Conservation (phyloP, 1,284 basidiomycete genomes). For the Marasmius sp. region DNA sequence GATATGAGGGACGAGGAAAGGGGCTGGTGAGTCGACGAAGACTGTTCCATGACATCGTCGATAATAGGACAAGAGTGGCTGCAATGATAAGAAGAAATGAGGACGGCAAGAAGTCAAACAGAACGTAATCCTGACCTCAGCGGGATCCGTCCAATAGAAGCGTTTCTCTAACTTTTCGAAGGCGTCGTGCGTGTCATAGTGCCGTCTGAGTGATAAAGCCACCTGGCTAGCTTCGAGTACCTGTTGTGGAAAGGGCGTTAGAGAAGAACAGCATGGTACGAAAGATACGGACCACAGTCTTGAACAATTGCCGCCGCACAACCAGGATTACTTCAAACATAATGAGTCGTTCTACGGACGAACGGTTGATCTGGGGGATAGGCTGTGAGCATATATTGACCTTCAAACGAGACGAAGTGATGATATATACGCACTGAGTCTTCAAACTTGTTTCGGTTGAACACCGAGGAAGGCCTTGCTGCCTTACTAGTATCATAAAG, state of each 20-base stretch:
- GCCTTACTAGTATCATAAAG: neutral
- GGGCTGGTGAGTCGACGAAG: conserved; percentile 12
- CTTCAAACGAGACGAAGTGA: neutral
- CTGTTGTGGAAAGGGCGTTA: neutral
- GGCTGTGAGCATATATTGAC: neutral
- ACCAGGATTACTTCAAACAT: conserved; percentile 8
- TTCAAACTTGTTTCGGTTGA: conserved; percentile 9
- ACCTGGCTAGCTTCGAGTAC: conserved; percentile 5
- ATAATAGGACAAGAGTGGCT: conserved; percentile 9
- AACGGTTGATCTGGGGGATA: conserved; percentile 8
- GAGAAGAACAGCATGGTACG: neutral
- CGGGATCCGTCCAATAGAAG: conserved; percentile 12
- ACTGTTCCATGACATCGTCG: conserved; percentile 1
- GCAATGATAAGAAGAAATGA: neutral
- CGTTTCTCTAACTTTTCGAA: conserved; percentile 9
- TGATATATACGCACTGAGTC: conserved; percentile 1
- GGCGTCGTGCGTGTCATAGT: conserved; percentile 8
- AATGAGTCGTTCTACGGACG: conserved; percentile 5
- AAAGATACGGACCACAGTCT: conserved; percentile 5
- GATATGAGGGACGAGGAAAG: conserved; percentile 13
- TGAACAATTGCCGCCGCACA: conserved; percentile 4
- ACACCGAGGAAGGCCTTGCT: conserved; percentile 2
- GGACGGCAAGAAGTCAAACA: neutral
- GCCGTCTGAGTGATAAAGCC: conserved; percentile 4
- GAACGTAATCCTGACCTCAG: conserved; percentile 9